These are phyloP conservation scores for Speleostelium caveatum DNA, from an alignment of 78 protist species.

Conservation along the genomic window DNA sequence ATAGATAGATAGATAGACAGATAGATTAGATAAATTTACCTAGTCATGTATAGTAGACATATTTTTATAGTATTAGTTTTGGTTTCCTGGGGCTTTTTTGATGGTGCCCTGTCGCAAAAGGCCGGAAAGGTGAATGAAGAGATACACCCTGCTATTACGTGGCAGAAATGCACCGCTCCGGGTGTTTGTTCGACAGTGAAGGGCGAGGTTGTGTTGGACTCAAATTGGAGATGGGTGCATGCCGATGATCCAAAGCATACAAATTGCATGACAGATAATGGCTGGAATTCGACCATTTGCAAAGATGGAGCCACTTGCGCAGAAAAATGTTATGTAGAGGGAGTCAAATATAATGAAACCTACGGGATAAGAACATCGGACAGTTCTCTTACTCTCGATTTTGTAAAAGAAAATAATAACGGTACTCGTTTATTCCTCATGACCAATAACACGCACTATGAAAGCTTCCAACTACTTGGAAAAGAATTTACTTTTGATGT, in stretches of 20 bases:
- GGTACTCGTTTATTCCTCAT: no score
- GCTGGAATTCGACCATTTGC: conserved; percentile 31
- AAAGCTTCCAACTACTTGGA: conserved; percentile 58
- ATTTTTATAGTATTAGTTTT: no score
- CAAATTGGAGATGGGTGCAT: conserved; percentile 76
- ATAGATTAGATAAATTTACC: no score
- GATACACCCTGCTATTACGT: conserved; percentile 15
- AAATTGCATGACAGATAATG: conserved; percentile 75
- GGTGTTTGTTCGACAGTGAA: conserved; percentile 4
- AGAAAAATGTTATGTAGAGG: conserved; percentile 64
- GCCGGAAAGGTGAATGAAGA: conserved; percentile 26
- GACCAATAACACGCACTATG: not conserved
- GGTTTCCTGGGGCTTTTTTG: no score
- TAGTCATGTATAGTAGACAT: no score
- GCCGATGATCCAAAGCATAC: not conserved
- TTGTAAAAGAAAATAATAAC: no score
- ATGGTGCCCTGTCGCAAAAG: no score
- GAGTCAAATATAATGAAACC: no score
- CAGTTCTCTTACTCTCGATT: no score
- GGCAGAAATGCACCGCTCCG: conserved; percentile 6
- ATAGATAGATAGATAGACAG: no score
- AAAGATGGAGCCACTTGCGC: conserved; percentile 36
- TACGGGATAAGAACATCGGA: no score
- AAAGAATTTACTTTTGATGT: conserved; percentile 70
- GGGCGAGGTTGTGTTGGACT: conserved; percentile 22